phyloP scores from a whole-genome alignment of 768 basidiomycete species.

The Pleurotus eryngii region DNA sequence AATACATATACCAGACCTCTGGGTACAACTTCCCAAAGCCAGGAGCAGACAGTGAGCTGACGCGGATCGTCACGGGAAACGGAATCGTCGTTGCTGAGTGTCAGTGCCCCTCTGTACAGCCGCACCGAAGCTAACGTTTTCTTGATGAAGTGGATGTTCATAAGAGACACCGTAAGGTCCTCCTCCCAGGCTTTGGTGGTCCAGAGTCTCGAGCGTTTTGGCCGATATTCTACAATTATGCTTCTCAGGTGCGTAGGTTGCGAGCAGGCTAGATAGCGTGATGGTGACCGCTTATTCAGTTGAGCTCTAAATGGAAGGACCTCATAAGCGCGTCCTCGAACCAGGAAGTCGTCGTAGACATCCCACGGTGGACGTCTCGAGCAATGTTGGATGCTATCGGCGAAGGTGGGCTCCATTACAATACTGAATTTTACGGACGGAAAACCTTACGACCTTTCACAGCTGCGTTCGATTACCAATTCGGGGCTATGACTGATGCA shows the following conservation, averaged over 20 bases:
- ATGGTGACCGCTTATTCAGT: conserved; percentile 23
- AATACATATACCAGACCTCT: not conserved
- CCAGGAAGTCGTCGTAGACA: conserved; percentile 39
- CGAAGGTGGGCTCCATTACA: conserved; percentile 31
- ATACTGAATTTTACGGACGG: too few species aligned
- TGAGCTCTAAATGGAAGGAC: conserved; percentile 50
- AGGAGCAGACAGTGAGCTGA: not conserved
- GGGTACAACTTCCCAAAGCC: not conserved
- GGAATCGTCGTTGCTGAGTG: conserved; percentile 28
- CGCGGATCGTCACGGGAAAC: not conserved
- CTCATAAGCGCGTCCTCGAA: conserved; percentile 35
- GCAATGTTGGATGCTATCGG: conserved; percentile 50
- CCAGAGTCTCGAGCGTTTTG: conserved; percentile 39
- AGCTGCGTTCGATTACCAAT: conserved; percentile 56
- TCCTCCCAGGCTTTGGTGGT: conserved; percentile 43
- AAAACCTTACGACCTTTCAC: conserved; percentile 19
- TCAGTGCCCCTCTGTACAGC: conserved; percentile 12
- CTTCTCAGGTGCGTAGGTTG: conserved; percentile 22
- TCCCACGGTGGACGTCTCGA: conserved; percentile 48
- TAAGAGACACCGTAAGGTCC: conserved; percentile 42
- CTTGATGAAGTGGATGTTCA: conserved; percentile 31
- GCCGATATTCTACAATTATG: conserved; percentile 35
- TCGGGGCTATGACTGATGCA: conserved; percentile 42
- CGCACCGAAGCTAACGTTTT: not conserved
- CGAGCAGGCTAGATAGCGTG: too few species aligned